Base-by-base conservation (phyloP, 768 basidiomycete species). In the Lactarius akahatsu region DNA sequence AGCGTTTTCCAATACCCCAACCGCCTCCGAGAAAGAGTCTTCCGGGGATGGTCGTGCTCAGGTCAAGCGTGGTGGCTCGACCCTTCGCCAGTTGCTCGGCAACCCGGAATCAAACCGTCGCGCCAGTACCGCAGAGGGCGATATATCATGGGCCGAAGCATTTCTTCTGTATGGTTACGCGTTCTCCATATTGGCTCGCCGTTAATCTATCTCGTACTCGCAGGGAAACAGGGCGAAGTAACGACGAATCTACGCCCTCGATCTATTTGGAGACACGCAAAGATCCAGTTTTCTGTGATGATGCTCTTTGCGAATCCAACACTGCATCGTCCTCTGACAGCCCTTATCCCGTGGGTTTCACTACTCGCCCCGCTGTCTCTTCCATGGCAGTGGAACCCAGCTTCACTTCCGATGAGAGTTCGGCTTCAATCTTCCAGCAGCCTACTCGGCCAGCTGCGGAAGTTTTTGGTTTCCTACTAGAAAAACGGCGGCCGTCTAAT, bases 121-220 rank as follows among this genome's bases (percentile, higher is more conserved):
- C 63, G 72, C 75, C n/a, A 80, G 79, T 68, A 76, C 72, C 0
- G 68, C 73, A 8, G 89, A 91, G 73, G 86, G 90, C 8, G 90
- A 92, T 70, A 91, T 93, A 62, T 92, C 90, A 2, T 93, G 91
- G 91, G 91, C 91, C 15, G 91, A 93, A 77, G 82, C 83, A 52
- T 87, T 84, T 75, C 78, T 92, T 61, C 83, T 81, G 91, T 91
- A 70, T 30, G 64, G 26, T 8, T 7, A 13, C 26, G 32, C 23
- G 23, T 26, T 56, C 30, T 36, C 18, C 20, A 50, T 18, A 30
- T 50, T 20, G 36, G 5, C 26, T 36, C 16, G 52, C 26, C 2
- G 38, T 23, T 69, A 34, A 68, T 34, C 15, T 38, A 41, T 30
- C n/a, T 11, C 59, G 32, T 15, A 28, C 23, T 47, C 60, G 6